Evolutionary conservation across 75 land plant genomes (phyloP).

Genomic region (Cupressus sempervirens): DNA sequence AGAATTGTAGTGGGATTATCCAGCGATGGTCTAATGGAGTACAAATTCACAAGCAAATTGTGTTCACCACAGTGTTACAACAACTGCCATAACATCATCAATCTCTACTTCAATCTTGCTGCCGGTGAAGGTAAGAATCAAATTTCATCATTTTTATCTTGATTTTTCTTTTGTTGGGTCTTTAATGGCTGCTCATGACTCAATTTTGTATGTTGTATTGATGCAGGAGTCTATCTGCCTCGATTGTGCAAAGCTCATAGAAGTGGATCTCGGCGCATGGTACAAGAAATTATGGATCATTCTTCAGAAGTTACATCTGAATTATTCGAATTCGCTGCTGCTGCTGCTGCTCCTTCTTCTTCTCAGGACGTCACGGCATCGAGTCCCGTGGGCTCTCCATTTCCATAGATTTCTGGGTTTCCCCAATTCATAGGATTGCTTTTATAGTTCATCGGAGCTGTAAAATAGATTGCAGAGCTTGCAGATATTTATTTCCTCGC

Average conservation of each 20-base stretch:
- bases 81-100: constrained; percentile 40
- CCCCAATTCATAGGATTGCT: too few relatives aligned
- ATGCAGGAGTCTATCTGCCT: constrained; percentile 20
- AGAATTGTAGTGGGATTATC: constrained; percentile 26
- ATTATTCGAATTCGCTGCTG: too few relatives aligned
- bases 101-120: constrained; percentile 34
- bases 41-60: constrained; percentile 11
- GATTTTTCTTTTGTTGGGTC: not conserved
- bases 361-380: too few relatives aligned
- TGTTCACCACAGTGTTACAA: constrained; percentile 25
- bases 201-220: too few relatives aligned
- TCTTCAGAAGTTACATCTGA: too few relatives aligned
- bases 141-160: not conserved
- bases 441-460: too few relatives aligned
- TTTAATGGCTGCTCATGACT: not conserved
- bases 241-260: constrained; percentile 13
- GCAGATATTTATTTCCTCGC: too few relatives aligned
- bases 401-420: too few relatives aligned
- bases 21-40: constrained; percentile 24
- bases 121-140: constrained; percentile 31
- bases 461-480: too few relatives aligned
- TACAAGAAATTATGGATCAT: not conserved
- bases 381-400: too few relatives aligned
- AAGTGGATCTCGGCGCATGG: constrained; percentile 5
- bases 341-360: too few relatives aligned